Evolutionary conservation across 768 basidiomycete genomes (phyloP).

Genomic region (Cubamyces lactineus): DNA sequence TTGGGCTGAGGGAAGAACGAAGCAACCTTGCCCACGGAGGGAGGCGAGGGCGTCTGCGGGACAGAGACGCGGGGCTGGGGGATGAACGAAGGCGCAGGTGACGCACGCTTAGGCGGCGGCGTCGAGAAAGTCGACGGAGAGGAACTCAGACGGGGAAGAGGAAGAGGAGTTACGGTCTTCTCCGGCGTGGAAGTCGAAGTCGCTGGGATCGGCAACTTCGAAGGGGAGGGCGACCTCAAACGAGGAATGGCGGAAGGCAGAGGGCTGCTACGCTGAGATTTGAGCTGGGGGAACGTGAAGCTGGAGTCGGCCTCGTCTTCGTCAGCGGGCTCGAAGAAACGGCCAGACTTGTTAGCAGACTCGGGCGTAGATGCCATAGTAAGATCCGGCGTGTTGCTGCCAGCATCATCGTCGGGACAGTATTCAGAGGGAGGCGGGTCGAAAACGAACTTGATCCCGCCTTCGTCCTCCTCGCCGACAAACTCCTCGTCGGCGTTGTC

Average conservation of each 20-base stretch:
- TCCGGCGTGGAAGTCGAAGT: slow-evolving; percentile 35
- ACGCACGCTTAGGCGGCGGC: slow-evolving; percentile 56
- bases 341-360: slow-evolving; percentile 11
- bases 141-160: slow-evolving; percentile 26
- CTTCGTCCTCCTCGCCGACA: slow-evolving; percentile 58
- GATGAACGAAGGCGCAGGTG: slow-evolving; percentile 56
- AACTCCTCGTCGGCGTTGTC: slow-evolving; percentile 49
- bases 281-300: slow-evolving; percentile 29
- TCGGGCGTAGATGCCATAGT: slow-evolving; percentile 22
- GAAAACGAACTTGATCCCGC: slow-evolving; percentile 77
- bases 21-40: slow-evolving; percentile 42
- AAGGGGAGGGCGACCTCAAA: slow-evolving; percentile 39
- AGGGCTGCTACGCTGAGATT: slow-evolving; percentile 12
- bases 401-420: slow-evolving; percentile 28
- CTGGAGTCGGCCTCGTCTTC: slow-evolving; percentile 20
- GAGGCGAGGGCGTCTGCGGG: slow-evolving; percentile 45
- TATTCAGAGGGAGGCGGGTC: slow-evolving; percentile 51
- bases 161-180: slow-evolving; percentile 35
- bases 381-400: slow-evolving; percentile 21
- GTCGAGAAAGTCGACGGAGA: slow-evolving; percentile 45
- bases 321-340: slow-evolving; percentile 22
- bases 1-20: slow-evolving; percentile 35
- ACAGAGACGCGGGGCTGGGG: slow-evolving; percentile 54
- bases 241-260: slow-evolving; percentile 60
- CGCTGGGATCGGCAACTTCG: slow-evolving; percentile 28